Base-by-base conservation (phyloP, 1,284 basidiomycete species). In the Pseudozyma sp. region DNA sequence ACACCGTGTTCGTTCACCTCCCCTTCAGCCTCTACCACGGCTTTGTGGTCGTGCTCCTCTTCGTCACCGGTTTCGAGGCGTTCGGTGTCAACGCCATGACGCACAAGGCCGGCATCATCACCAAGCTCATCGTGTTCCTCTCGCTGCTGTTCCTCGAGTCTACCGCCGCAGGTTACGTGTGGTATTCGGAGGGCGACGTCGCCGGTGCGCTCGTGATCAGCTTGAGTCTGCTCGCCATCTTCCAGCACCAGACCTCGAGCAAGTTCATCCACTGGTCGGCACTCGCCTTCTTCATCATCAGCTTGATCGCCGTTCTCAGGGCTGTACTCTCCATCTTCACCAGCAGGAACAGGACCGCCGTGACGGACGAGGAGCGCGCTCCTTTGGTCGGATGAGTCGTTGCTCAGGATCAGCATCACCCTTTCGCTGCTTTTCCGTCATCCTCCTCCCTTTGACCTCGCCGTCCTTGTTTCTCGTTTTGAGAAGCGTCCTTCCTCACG, bases 91-190 rank as follows among this genome's bases (percentile, higher is more conserved):
- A 94, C 84, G 89, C 92, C 0, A 81, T 87, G 75, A 85, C 84
- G 51, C 87, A 91, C 75, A 85, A 85, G 44, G 90, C 93, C 1
- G 94, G 94, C 30, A 86, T 94, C 64, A 93, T 93, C 90, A 96
- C 94, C 83, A 94, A 96, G 84, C 89, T 94, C 78, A 92, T 95
- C 76, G 94, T 95, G 63, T 96, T 97, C 89, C 89, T 97, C 47
- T 92, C 89, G 70, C 86, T 93, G 89, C 90, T 97, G 87, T 96
- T 97, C 91, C 90, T 97, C 71, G 94, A 96, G 85, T 91, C 90
- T 19, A 97, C 94, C 11, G 91, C 93, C 0, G 92, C 91, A 7
- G 92, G 92, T 1, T 97, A 97, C 85, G 93, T 79, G 2, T 92
- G 92, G 47, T 90, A 91, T 14, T 87, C 89, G 2, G 94, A 97